Evolutionary conservation across 805 yeast genomes (phyloP), one percentile per base, ranked within the genome.

Genomic region (Saturnispora mendoncae): DNA sequence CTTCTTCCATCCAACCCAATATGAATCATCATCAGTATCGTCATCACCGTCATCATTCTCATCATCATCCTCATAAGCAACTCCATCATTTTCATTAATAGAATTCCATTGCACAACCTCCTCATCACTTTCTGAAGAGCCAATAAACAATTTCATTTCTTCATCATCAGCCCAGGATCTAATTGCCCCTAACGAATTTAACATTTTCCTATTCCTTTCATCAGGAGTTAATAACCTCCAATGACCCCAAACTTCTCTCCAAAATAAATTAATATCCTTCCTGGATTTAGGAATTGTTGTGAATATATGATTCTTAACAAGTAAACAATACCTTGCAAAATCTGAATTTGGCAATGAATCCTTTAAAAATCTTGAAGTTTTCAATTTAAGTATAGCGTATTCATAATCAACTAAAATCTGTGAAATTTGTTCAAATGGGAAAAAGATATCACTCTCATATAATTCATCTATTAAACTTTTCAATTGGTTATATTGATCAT

Each of bases 281-380:
- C 47, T 34, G 4, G 62, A 52, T 18, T 47, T 45, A 6, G 53
- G 56, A 19, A 31, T 49, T 3, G 42, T 21, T 2, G 41, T 23
- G 38, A 51, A 52, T 3, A 59, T 47, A 17, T 33, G 32, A 12
- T 49, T 46, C 29, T 49, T 46, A 4, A 48, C 36, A 5, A 46
- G 33, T 3, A 56, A 26, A 33, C 60, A 59, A 40, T 54, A 60
- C 18, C 54, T 42, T 8, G 56, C 60, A 43, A 58, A 55, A 26
- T 56, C 59, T 10, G 61, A 54, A 6, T 51, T 33, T 9, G 56
- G 58, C 19, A 48, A 46, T 6, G 55, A 48, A 12, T 45, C 50
- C 12, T 49, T 46, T 17, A 60, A 40, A 21, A 60, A 43, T 19
- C 39, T 33, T 5, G 48, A 47, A 14, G 42, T 34, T 31, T 34